Percentiles rank a stretch among this genome's conserved stretches.
Conservation (phyloP, 116 monocot genomes). For the Zostera marina region DNA sequence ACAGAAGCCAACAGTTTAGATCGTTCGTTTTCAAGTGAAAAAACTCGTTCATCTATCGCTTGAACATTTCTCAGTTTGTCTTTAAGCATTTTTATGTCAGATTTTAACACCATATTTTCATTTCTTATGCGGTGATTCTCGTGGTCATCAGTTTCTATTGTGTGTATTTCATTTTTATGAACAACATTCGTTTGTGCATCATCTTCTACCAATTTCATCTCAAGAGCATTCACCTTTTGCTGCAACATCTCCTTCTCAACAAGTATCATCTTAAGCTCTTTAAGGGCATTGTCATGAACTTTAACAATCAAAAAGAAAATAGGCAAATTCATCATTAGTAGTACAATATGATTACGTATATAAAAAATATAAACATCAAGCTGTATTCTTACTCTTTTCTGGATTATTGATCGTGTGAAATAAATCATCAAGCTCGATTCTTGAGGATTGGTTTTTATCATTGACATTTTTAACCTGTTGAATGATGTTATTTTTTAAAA, state of each 20-base stretch:
- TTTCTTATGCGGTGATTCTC: constrained; percentile 16
- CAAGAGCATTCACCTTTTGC: constrained; percentile 47
- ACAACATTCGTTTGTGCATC: constrained; percentile 27
- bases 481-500: background rate
- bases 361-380: background rate
- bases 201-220: constrained; percentile 50
- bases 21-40: constrained; percentile 37
- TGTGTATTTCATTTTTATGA: constrained; percentile 38
- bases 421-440: constrained; percentile 41
- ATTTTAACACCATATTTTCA: constrained; percentile 42
- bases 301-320: constrained; percentile 14
- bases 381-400: constrained; percentile 43
- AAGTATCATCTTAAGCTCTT: constrained; percentile 57
- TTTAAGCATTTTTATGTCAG: constrained; percentile 45
- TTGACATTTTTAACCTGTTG: constrained; percentile 18
- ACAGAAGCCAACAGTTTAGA: constrained; percentile 27
- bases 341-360: background rate
- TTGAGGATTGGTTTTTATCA: constrained; percentile 16
- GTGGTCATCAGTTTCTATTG: constrained; percentile 7
- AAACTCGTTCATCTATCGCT: constrained; percentile 27
- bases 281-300: constrained; percentile 45
- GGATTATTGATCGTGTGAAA: constrained; percentile 52
- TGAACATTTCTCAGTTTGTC: constrained; percentile 28
- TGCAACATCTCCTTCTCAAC: constrained; percentile 62
- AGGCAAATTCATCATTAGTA: constrained; percentile 3